Conservation (phyloP, 2,329 filamentous ascomycete species). For the Paraphoma sp. region DNA sequence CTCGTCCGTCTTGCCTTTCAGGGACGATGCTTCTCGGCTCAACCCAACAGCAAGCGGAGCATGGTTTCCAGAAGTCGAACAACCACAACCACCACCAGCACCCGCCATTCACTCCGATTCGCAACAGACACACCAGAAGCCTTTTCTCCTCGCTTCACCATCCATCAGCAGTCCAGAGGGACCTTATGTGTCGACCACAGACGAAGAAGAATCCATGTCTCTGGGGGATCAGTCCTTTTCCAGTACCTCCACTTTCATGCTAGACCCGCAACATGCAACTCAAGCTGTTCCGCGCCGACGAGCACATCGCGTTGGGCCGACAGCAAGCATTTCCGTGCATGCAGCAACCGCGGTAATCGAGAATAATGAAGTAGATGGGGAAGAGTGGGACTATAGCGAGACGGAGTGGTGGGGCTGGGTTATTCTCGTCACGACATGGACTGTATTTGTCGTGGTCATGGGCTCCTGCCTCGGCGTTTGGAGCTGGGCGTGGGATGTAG, state of each 20-base stretch:
- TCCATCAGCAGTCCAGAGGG: constrained; percentile 61
- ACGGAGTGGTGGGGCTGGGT: constrained; percentile 99
- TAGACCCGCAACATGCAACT: constrained; percentile 21
- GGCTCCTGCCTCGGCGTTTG: constrained; percentile 93
- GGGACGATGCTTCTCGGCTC: too few species aligned
- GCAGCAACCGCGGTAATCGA: constrained; percentile 30
- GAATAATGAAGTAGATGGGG: constrained; percentile 32
- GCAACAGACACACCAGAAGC: not conserved
- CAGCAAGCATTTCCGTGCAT: constrained; percentile 32
- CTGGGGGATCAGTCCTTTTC: constrained; percentile 55
- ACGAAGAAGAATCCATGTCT: constrained; percentile 80
- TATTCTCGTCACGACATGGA: constrained; percentile 87
- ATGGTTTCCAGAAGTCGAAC: too few species aligned
- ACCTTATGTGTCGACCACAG: constrained; percentile 75
- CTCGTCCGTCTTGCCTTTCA: not conserved
- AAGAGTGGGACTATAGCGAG: constrained; percentile 89
- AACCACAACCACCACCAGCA: not conserved
- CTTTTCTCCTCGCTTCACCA: constrained; percentile 33
- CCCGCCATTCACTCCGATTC: not conserved
- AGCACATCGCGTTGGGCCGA: constrained; percentile 36
- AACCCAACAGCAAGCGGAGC: too few species aligned
- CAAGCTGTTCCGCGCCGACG: constrained; percentile 39
- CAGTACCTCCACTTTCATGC: constrained; percentile 52
- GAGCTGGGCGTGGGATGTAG: constrained; percentile 99
- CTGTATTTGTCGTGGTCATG: constrained; percentile 96